These are phyloP conservation scores for Aspergillus tamarii DNA, from an alignment of 2,329 filamentous ascomycete genomes.

Conservation along the genomic window DNA sequence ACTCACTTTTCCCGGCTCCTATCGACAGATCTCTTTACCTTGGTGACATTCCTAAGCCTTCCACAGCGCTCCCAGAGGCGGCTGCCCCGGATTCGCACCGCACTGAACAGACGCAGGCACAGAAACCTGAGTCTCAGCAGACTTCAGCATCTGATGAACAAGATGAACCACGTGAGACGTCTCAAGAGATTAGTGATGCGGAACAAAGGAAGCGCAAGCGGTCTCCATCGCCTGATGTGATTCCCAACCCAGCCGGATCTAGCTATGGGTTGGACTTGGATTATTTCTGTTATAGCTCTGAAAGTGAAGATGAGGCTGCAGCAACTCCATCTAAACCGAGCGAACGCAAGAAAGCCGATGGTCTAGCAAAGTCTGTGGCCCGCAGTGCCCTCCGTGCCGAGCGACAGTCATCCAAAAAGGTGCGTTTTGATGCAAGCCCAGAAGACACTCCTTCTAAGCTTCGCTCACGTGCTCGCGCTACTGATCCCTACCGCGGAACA, in stretches of 20 bases:
- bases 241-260: conserved; percentile 44
- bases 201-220: conserved; percentile 43
- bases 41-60: conserved; percentile 19
- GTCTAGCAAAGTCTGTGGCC: conserved; percentile 16
- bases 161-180: conserved; percentile 10
- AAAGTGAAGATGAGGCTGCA: conserved; percentile 33
- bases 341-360: conserved; percentile 15
- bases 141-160: not conserved
- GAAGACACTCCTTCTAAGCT: conserved; percentile 38
- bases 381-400: conserved; percentile 24
- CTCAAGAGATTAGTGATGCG: conserved; percentile 5
- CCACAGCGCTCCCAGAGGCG: conserved; percentile 5
- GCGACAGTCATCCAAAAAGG: conserved; percentile 31
- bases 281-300: conserved; percentile 41
- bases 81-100: not conserved
- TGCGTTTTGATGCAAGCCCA: conserved; percentile 39
- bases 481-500: conserved; percentile 27
- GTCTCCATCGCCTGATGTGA: conserved; percentile 42
- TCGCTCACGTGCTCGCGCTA: conserved; percentile 25
- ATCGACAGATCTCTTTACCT: conserved; percentile 28
- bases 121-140: conserved; percentile 7
- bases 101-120: not conserved
- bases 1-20: conserved; percentile 32
- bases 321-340: conserved; percentile 15
- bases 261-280: conserved; percentile 47